Conservation (phyloP, 2,329 filamentous ascomycete genomes). For the Penicillium sp. region DNA sequence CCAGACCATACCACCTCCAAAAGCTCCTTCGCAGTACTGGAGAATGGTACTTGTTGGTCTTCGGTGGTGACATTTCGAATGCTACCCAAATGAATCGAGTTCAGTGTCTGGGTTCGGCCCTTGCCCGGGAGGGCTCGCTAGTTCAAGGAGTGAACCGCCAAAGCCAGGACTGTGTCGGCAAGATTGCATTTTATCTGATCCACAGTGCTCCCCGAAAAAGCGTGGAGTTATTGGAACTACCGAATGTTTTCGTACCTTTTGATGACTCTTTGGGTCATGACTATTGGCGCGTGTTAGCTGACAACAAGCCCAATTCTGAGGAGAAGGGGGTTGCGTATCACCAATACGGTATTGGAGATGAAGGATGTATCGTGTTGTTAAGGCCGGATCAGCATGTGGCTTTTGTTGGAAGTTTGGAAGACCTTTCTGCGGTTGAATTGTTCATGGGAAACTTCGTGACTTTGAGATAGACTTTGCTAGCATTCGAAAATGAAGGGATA, state of each 20-base stretch:
- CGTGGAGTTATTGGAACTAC: slow-evolving; percentile 38
- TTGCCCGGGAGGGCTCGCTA: neutral
- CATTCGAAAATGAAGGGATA: too few relatives aligned
- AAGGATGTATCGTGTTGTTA: slow-evolving; percentile 61
- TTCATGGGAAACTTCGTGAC: too few relatives aligned
- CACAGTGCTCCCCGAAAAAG: slow-evolving; percentile 50
- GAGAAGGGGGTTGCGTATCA: slow-evolving; percentile 50
- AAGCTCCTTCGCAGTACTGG: slow-evolving; percentile 8
- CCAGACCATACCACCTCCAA: slow-evolving; percentile 7
- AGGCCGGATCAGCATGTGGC: slow-evolving; percentile 69
- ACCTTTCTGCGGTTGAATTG: neutral
- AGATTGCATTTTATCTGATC: neutral
- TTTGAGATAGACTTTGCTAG: too few relatives aligned
- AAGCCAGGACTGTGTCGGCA: neutral
- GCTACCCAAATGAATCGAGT: slow-evolving; percentile 46
- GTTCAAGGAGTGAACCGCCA: neutral
- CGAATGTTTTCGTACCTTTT: slow-evolving; percentile 51
- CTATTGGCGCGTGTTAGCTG: slow-evolving; percentile 58
- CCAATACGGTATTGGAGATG: slow-evolving; percentile 59
- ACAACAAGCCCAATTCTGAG: slow-evolving; percentile 56
- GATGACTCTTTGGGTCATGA: slow-evolving; percentile 52
- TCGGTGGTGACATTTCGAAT: slow-evolving; percentile 58
- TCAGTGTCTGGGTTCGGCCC: slow-evolving; percentile 18
- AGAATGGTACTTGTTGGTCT: slow-evolving; percentile 46
- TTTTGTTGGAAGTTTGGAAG: slow-evolving; percentile 8